Base-by-base conservation (phyloP, 495 filamentous ascomycete species). In the Staphylotrichum longicolle region DNA sequence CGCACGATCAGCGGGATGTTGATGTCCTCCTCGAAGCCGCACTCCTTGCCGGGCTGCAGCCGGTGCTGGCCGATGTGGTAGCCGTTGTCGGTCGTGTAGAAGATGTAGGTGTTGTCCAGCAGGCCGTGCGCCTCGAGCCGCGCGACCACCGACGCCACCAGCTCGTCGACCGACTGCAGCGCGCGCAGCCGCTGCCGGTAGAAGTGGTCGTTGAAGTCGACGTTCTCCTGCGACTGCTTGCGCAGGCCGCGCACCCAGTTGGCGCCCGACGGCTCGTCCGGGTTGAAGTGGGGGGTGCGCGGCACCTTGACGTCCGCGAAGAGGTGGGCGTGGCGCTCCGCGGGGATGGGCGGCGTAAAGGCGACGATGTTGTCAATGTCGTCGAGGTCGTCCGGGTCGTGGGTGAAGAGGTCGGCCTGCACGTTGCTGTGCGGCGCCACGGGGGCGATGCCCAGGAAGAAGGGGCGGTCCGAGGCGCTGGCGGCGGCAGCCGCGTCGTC, bases 51-150 rank as follows among this genome's bases (percentile, higher is more conserved):
- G 2, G 88, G 87, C 10, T 85, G 84, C 37, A 90, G 65, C 5
- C 88, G 80, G 67, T 91, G 88, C 63, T 91, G 88, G 32, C 86
- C 83, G 55, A 91, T 88, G 63, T 90, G 86, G 69, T 86, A 91
- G 0, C 88, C 88, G 63, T 91, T 91, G 64, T 91, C 88, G 0
- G 83, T 86, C 1, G 86, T 86, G 68, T 87, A 90, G 54, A 91
- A 78, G 49, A 91, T 80, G 60, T 85, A 90, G 0, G 88, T 91
- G 62, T 88, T 83, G 10, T 89, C 85, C 7, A 89, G 69, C 37
- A 87, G 63, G 14, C 72, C 77, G 32, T 79, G 70, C 3, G 74
- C 66, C 12, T 82, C 79, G 0, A 91, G 71, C 1, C 80, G 78
- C 0, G 65, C 60, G 1, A 90, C 69, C 1, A 90, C 61, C 0